Conservation (phyloP, 257 asterid species). For the Solanum piurae region DNA sequence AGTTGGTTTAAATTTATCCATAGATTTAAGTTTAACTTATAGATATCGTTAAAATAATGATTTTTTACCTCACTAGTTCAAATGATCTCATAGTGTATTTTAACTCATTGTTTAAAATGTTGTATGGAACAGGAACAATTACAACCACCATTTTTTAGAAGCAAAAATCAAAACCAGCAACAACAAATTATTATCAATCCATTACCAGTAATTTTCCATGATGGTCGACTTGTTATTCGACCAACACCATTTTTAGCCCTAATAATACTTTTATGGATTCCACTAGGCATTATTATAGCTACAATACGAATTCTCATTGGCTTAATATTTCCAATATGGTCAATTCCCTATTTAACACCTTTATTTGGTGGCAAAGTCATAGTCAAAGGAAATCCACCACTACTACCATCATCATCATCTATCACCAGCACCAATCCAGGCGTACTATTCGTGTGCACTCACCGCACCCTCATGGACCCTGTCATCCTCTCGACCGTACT, state of each 20-base stretch:
- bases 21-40: too few species aligned
- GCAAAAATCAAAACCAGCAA: background rate
- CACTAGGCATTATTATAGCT: conserved; percentile 54
- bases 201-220: conserved; percentile 76
- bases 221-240: conserved; percentile 65
- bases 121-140: conserved; percentile 28
- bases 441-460: conserved; percentile 72
- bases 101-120: background rate
- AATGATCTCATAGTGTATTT: background rate
- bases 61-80: too few species aligned
- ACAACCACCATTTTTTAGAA: conserved; percentile 21
- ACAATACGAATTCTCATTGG: conserved; percentile 43
- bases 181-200: conserved; percentile 23
- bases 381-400: conserved; percentile 63
- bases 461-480: conserved; percentile 71
- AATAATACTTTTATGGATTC: conserved; percentile 62
- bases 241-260: conserved; percentile 61
- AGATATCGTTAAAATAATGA: too few species aligned
- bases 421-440: conserved; percentile 26
- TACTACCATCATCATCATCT: conserved; percentile 55
- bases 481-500: conserved; percentile 63
- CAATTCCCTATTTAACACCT: conserved; percentile 29
- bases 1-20: too few species aligned
- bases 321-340: conserved; percentile 44
- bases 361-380: conserved; percentile 50